These are phyloP conservation scores for Botrytis tulipae DNA, from an alignment of 2,329 filamentous ascomycete species.

Conservation along the genomic window DNA sequence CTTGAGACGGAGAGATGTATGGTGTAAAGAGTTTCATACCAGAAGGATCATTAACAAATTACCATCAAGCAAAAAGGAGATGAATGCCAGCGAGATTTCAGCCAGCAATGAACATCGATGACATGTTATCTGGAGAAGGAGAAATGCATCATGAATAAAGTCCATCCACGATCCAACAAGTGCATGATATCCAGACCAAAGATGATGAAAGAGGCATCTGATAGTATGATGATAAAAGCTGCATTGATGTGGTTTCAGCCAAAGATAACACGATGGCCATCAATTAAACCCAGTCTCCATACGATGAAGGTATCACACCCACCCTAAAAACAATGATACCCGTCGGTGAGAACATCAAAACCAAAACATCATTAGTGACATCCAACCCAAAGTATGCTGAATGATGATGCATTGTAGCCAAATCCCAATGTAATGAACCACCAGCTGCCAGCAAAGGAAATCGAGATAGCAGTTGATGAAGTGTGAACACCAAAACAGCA, in stretches of 20 bases:
- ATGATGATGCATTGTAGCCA: neutral
- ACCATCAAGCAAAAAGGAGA: neutral
- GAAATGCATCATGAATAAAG: neutral
- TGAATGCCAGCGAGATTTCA: neutral
- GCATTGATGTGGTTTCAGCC: neutral
- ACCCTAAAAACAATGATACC: neutral
- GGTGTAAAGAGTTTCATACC: neutral
- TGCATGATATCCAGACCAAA: neutral
- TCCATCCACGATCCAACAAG: neutral
- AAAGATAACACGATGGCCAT: neutral
- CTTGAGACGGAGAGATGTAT: neutral
- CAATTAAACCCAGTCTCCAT: no score
- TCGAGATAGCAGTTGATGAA: neutral
- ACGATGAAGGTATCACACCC: neutral
- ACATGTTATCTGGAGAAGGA: neutral
- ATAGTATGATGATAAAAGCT: neutral
- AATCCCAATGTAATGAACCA: neutral
- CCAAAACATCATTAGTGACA: neutral
- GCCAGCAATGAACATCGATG: neutral
- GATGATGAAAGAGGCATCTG: neutral
- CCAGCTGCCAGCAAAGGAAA: neutral
- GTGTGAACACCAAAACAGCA: neutral
- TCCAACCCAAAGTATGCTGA: neutral
- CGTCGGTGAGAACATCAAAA: neutral
- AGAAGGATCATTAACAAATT: accelerated